Conservation (phyloP, 1,284 basidiomycete species). For the Mycosarcoma maydis region DNA sequence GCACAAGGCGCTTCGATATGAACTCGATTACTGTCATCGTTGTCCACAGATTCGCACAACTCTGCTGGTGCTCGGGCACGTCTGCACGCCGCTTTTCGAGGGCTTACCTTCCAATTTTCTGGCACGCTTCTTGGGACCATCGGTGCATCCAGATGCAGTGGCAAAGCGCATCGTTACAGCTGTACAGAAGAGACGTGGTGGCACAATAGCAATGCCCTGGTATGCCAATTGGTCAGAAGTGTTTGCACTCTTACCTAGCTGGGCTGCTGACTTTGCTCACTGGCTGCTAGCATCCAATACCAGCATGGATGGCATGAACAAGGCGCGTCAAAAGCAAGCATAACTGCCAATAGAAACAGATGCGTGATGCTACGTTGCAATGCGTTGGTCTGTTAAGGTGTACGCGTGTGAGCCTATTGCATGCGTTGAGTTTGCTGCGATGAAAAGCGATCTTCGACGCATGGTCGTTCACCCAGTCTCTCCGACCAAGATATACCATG, state of each 20-base stretch:
- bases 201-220: constrained; percentile 50
- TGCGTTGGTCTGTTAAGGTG: too few relatives aligned
- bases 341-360: not conserved
- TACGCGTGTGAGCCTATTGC: too few relatives aligned
- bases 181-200: constrained; percentile 44
- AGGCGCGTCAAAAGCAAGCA: constrained; percentile 15
- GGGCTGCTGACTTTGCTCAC: constrained; percentile 35
- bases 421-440: too few relatives aligned
- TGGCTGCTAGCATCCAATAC: constrained; percentile 37
- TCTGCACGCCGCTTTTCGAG: constrained; percentile 57
- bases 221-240: constrained; percentile 54
- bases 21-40: constrained; percentile 54
- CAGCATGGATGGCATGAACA: constrained; percentile 36
- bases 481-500: constrained; percentile 36
- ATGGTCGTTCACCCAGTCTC: constrained; percentile 6
- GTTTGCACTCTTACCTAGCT: constrained; percentile 48
- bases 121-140: constrained; percentile 53
- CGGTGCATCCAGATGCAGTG: constrained; percentile 40
- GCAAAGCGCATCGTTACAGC: constrained; percentile 43
- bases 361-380: too few relatives aligned
- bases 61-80: constrained; percentile 55
- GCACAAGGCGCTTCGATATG: constrained; percentile 62
- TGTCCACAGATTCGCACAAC: constrained; percentile 56
- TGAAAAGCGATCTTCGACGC: too few relatives aligned
- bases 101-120: constrained; percentile 31